Conservation (phyloP, 257 asterid species). For the Eustoma russellianum region DNA sequence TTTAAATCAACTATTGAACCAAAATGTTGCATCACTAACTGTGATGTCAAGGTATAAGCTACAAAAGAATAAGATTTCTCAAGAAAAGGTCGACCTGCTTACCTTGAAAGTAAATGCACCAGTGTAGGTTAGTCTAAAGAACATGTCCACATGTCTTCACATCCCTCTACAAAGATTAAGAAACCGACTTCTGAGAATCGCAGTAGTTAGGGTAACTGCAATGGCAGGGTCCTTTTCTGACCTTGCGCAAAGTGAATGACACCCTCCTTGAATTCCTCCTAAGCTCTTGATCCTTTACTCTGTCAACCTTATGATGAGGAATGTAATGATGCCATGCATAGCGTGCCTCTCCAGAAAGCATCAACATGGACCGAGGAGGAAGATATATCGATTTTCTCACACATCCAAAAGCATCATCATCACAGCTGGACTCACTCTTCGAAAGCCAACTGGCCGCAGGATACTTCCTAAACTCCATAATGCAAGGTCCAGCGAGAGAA, state of each 20-base stretch:
- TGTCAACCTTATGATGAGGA: slow-evolving; percentile 96
- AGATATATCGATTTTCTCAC: slow-evolving; percentile 70
- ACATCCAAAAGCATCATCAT: slow-evolving; percentile 22
- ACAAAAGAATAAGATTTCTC: too few species aligned
- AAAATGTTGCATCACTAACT: too few species aligned
- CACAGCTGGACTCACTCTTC: slow-evolving; percentile 19
- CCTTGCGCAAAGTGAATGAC: slow-evolving; percentile 91
- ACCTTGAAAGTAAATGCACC: too few species aligned
- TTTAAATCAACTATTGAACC: too few species aligned
- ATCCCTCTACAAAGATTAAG: too few species aligned
- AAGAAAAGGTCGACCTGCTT: too few species aligned
- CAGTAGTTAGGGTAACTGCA: slow-evolving; percentile 68
- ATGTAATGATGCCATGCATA: slow-evolving; percentile 99
- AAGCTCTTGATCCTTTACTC: slow-evolving; percentile 52
- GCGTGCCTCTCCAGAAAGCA: slow-evolving; percentile 83
- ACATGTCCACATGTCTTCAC: too few species aligned
- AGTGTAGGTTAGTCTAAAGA: too few species aligned
- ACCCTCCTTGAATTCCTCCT: slow-evolving; percentile 81
- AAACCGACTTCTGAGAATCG: slow-evolving; percentile 54
- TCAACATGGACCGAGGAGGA: slow-evolving; percentile 80
- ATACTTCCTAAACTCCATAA: slow-evolving; percentile 94
- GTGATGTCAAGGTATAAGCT: too few species aligned
- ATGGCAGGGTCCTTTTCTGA: slow-evolving; percentile 50
- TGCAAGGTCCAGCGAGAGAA: slow-evolving; percentile 89
- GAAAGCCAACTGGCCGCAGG: slow-evolving; percentile 48